Percentiles rank a stretch among this genome's conserved stretches.
phyloP scores from a whole-genome alignment of 2,329 filamentous ascomycete species.

The Aspergillus latus region DNA sequence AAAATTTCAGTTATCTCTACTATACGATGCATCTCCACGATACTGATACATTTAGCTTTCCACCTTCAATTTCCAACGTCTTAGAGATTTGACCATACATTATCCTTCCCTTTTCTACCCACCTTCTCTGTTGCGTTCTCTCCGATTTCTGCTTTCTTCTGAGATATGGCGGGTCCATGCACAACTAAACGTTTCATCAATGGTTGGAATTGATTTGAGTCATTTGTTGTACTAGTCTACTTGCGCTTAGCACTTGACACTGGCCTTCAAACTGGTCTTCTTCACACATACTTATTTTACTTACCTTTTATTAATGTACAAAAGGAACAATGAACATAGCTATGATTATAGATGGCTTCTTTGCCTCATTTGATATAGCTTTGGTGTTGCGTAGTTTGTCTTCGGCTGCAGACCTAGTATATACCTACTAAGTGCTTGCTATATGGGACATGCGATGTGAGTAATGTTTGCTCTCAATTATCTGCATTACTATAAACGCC shows the following conservation, averaged over 20 bases:
- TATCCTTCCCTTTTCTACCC: neutral
- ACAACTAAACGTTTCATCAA: neutral
- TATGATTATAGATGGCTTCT: neutral
- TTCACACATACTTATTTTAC: slow-evolving; percentile 1
- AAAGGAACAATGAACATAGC: slow-evolving; percentile 8
- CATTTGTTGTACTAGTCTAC: neutral
- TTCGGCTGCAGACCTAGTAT: no score
- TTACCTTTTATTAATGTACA: slow-evolving; percentile 9
- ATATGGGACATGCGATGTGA: no score
- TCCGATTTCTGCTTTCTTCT: neutral
- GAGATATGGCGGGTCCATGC: slow-evolving; percentile 2
- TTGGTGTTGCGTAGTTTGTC: neutral
- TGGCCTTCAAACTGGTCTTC: neutral
- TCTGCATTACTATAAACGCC: no score
- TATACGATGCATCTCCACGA: slow-evolving; percentile 7
- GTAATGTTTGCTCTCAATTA: no score
- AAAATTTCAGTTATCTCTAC: neutral
- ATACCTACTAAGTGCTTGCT: no score
- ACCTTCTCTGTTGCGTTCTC: neutral
- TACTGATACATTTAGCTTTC: neutral
- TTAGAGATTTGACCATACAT: neutral
- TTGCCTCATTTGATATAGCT: neutral
- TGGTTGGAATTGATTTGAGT: neutral
- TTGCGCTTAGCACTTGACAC: neutral
- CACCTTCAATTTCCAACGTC: neutral